phyloP scores from a whole-genome alignment of 805 yeast genomes.

The Ogataea dorogensis region DNA sequence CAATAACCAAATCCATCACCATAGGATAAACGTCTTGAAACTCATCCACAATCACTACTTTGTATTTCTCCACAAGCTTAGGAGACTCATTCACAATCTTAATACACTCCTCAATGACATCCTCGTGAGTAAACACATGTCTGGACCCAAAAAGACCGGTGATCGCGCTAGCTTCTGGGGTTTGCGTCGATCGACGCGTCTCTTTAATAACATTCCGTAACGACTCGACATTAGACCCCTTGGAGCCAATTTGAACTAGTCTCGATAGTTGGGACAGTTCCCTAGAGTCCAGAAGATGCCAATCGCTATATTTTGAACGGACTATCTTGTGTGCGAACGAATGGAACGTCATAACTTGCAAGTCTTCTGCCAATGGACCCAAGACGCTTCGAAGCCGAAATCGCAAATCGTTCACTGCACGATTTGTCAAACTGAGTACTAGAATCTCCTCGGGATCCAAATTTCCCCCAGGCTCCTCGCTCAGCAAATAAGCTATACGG shows the following conservation, averaged over 20 bases:
- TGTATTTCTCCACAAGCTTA: conserved; percentile 26
- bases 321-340: conserved; percentile 54
- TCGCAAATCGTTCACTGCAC: conserved; percentile 54
- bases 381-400: conserved; percentile 32
- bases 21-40: conserved; percentile 66
- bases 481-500: conserved; percentile 49
- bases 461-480: conserved; percentile 26
- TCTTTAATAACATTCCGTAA: conserved; percentile 19
- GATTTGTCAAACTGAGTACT: conserved; percentile 65
- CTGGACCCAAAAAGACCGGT: conserved; percentile 20
- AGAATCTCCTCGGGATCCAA: conserved; percentile 54
- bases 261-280: conserved; percentile 22
- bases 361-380: conserved; percentile 34
- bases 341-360: conserved; percentile 61
- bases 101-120: conserved; percentile 24
- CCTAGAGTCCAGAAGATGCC: conserved; percentile 51
- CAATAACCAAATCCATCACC: conserved; percentile 43
- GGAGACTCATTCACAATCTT: conserved; percentile 21
- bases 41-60: conserved; percentile 62
- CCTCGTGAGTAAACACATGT: conserved; percentile 27
- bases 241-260: conserved; percentile 4
- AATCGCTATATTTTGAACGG: conserved; percentile 34
- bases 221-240: conserved; percentile 4
- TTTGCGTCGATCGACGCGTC: conserved; percentile 12
- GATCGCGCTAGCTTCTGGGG: conserved; percentile 14